Evolutionary conservation across 176 grass and related monocot species (phyloP), one percentile per base, ranked within the genome.

Genomic region (Eragrostis curvula): DNA sequence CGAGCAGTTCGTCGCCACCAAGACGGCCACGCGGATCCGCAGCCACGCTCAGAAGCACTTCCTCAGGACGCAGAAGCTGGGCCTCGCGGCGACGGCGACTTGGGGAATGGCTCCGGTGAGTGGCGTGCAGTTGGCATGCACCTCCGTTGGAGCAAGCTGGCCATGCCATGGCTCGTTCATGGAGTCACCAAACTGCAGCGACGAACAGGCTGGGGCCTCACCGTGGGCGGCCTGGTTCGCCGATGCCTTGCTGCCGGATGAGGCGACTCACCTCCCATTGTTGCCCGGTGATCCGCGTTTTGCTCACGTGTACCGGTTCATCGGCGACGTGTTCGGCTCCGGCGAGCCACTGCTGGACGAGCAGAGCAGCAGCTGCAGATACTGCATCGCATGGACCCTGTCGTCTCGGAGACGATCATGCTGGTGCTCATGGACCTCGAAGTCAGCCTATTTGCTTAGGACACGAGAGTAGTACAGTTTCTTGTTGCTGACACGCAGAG

Each of bases 31-130:
- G 58, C 90, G 90, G 93, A 86, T 74, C 40, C 88, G 90, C 7
- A 96, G 93, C 80, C 90, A 96, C 89, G 93, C 90, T 1, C 87
- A 96, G 79, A 92, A 96, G 74, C 87, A 90, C 73, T 96, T 96
- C 67, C 43, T 93, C 29, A 90, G 90, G 82, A 64, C 85, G 18
- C 87, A 92, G 70, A 92, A 90, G 68, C 72, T 88, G 57, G 89
- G 56, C 87, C 92, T 41, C 55, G 77, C 45, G 72, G 68, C 73
- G 79, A 25, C 81, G 84, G n/a, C n/a, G n/a, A n/a, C n/a, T n/a
- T n/a, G n/a, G n/a, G n/a, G n/a, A n/a, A n/a, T n/a, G n/a, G n/a
- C n/a, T n/a, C n/a, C n/a, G n/a, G n/a, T n/a, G n/a, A n/a, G n/a
- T n/a, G n/a, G n/a, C n/a, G n/a, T n/a, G n/a, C n/a, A n/a, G n/a